Conservation (phyloP, 768 basidiomycete genomes). For the Leccinum fibrillosum region DNA sequence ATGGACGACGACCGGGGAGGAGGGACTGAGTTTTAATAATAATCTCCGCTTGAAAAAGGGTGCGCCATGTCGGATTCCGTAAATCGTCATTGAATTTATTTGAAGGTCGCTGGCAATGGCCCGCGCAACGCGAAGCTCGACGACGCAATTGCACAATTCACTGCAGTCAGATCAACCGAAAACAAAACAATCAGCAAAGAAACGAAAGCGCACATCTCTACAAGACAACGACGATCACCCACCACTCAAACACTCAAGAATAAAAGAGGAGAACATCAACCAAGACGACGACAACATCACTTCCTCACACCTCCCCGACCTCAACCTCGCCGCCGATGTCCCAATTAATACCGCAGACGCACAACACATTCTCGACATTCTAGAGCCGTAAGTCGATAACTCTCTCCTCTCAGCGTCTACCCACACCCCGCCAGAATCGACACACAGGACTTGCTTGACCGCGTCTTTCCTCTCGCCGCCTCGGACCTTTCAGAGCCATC, state of each 20-base stretch:
- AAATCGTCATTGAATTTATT: slow-evolving; percentile 24
- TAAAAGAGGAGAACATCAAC: slow-evolving; percentile 32
- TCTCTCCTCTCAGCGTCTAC: not conserved
- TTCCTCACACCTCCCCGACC: slow-evolving; percentile 18
- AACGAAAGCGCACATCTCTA: slow-evolving; percentile 60
- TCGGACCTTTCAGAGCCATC: slow-evolving; percentile 38
- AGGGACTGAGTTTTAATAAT: slow-evolving; percentile 26
- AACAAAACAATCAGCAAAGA: slow-evolving; percentile 43
- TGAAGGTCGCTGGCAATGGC: slow-evolving; percentile 52
- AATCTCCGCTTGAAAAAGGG: slow-evolving; percentile 10
- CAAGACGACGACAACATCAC: slow-evolving; percentile 22
- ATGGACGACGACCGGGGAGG: slow-evolving; percentile 14
- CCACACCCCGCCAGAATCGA: slow-evolving; percentile 48
- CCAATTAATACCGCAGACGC: slow-evolving; percentile 46
- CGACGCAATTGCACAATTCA: slow-evolving; percentile 36
- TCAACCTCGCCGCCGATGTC: slow-evolving; percentile 44
- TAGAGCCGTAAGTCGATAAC: slow-evolving; percentile 45
- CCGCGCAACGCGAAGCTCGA: slow-evolving; percentile 67
- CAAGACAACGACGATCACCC: slow-evolving; percentile 46
- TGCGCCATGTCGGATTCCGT: slow-evolving; percentile 12
- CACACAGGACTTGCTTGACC: slow-evolving; percentile 73
- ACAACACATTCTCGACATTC: slow-evolving; percentile 54
- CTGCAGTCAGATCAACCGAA: slow-evolving; percentile 27
- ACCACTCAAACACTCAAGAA: slow-evolving; percentile 46
- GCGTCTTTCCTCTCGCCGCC: slow-evolving; percentile 60